phyloP scores from a whole-genome alignment of 2,329 filamentous ascomycete species.

The Stemphylium lycopersici region DNA sequence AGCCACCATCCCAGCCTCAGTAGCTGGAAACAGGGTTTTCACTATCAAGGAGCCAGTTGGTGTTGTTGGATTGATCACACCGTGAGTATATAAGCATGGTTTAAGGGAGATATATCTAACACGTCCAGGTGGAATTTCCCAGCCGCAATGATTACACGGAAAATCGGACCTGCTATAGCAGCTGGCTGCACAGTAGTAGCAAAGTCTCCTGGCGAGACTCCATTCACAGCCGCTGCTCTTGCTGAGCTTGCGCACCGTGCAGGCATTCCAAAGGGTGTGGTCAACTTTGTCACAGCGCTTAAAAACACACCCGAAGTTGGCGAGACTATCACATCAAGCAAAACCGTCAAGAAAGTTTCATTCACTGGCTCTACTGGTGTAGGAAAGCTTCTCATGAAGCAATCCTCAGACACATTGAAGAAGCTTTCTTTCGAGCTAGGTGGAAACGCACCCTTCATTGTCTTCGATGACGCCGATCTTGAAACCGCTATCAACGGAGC shows the following conservation, averaged over 20 bases:
- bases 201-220: conserved; percentile 91
- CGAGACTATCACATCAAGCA: conserved; percentile 74
- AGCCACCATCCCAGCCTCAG: conserved; percentile 72
- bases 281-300: conserved; percentile 84
- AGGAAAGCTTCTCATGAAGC: conserved; percentile 83
- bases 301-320: conserved; percentile 83
- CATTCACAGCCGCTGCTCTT: conserved; percentile 85
- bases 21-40: conserved; percentile 74
- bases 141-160: conserved; percentile 58
- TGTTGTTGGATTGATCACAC: conserved; percentile 81
- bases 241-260: conserved; percentile 86
- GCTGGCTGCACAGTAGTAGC: conserved; percentile 95
- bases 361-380: conserved; percentile 81
- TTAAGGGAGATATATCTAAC: conserved; percentile 5
- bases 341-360: conserved; percentile 83
- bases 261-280: conserved; percentile 86
- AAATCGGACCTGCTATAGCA: conserved; percentile 72
- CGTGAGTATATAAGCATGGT: conserved; percentile 51
- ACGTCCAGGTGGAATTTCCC: conserved; percentile 74
- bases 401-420: conserved; percentile 83
- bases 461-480: conserved; percentile 93
- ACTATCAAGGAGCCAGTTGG: conserved; percentile 85
- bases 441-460: conserved; percentile 94
- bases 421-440: conserved; percentile 89
- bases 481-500: conserved; percentile 84